Conservation (phyloP, 257 asterid species). For the Nicotiana noctiflora region DNA sequence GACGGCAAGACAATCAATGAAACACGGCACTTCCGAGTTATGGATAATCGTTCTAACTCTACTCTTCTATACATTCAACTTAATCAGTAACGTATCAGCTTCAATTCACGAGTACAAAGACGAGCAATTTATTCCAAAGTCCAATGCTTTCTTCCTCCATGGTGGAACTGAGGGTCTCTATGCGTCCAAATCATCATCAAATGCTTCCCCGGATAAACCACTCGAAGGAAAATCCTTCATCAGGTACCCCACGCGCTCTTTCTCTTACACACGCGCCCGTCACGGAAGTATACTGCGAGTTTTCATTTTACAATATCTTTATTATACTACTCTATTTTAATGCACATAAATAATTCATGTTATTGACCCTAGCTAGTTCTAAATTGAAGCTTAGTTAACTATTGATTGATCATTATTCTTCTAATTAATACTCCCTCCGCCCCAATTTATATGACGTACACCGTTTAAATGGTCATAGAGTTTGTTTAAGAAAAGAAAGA, state of each 20-base stretch:
- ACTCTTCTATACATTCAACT: background rate
- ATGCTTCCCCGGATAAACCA: slow-evolving; percentile 7
- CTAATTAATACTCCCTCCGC: background rate
- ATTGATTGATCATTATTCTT: background rate
- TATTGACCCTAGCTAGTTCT: too few species aligned
- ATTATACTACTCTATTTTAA: background rate
- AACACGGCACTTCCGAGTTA: background rate
- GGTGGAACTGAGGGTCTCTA: slow-evolving; percentile 30
- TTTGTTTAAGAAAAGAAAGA: too few species aligned
- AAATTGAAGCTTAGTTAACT: background rate
- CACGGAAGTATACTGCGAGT: background rate
- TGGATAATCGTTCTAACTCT: background rate
- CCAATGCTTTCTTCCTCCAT: slow-evolving; percentile 31
- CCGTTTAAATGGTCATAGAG: too few species aligned
- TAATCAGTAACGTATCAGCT: slow-evolving; percentile 3
- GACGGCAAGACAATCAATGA: background rate
- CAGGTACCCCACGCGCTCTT: slow-evolving; percentile 8
- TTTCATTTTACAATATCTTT: background rate
- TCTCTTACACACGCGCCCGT: background rate
- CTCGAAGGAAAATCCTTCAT: slow-evolving; percentile 22
- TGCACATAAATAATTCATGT: background rate
- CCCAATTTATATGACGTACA: too few species aligned
- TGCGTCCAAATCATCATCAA: slow-evolving; percentile 12
- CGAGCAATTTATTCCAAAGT: slow-evolving; percentile 23
- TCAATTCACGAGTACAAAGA: slow-evolving; percentile 29